A percentile compares a stretch with the other conserved stretches of the same genome.
These are phyloP conservation scores for Acidomyces sp. DNA, from an alignment of 495 filamentous ascomycete genomes.

Conservation along the genomic window DNA sequence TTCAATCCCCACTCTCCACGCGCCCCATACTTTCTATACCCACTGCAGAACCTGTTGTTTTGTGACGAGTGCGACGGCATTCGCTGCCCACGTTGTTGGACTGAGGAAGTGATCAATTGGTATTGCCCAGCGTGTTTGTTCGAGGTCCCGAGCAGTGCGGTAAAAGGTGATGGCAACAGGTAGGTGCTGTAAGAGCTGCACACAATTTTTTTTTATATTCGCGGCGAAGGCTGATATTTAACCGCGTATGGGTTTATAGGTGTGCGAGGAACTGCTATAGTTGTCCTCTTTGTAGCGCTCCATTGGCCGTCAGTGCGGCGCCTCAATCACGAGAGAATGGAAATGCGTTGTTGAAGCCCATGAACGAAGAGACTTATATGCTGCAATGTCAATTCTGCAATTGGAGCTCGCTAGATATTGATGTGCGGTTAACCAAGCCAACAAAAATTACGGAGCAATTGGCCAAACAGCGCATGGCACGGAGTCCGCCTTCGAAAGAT, in stretches of 20 bases:
- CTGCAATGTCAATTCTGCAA: slow-evolving; percentile 77
- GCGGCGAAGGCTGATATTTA: slow-evolving; percentile 17
- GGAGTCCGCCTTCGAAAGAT: background rate
- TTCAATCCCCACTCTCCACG: slow-evolving; percentile 78
- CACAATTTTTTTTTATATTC: background rate
- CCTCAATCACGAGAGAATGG: background rate
- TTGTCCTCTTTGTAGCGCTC: slow-evolving; percentile 78
- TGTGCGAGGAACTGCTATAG: slow-evolving; percentile 91
- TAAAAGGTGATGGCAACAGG: slow-evolving; percentile 88
- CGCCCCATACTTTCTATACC: slow-evolving; percentile 79
- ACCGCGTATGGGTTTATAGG: slow-evolving; percentile 37
- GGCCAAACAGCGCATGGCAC: slow-evolving; percentile 29
- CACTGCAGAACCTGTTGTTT: slow-evolving; percentile 85
- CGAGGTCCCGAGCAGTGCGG: slow-evolving; percentile 78
- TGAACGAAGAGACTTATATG: slow-evolving; percentile 45
- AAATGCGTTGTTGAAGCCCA: slow-evolving; percentile 3
- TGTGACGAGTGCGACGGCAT: slow-evolving; percentile 96
- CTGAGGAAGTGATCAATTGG: slow-evolving; percentile 85
- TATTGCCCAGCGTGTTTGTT: slow-evolving; percentile 95
- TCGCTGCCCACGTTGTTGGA: slow-evolving; percentile 78
- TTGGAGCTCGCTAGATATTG: slow-evolving; percentile 83
- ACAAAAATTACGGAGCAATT: slow-evolving; percentile 77
- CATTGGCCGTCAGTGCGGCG: slow-evolving; percentile 52
- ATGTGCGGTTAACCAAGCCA: slow-evolving; percentile 76
- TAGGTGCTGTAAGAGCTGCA: slow-evolving; percentile 27